Percentiles rank a stretch among this genome's conserved stretches.
Conservation (phyloP, 2,329 filamentous ascomycete genomes). For the Botryosphaeria dothidea region DNA sequence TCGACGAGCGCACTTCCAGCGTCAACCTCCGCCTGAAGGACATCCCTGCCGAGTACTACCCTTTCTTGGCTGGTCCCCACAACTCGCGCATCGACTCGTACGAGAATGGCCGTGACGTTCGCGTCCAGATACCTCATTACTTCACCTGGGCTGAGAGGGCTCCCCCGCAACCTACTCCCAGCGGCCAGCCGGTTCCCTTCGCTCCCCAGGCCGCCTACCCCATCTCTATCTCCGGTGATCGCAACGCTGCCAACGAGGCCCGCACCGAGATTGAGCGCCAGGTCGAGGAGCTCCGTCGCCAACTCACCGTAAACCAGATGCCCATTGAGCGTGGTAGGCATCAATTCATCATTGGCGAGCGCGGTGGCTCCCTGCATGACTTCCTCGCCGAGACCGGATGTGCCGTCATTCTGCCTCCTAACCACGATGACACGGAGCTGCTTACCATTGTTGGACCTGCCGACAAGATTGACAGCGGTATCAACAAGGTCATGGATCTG, state of each 20-base stretch:
- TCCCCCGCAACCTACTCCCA: conserved; percentile 61
- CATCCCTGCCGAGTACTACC: conserved; percentile 90
- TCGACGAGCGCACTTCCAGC: conserved; percentile 79
- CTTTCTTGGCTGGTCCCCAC: conserved; percentile 84
- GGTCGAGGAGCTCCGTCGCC: conserved; percentile 72
- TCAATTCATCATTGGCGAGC: conserved; percentile 90
- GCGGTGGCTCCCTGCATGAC: conserved; percentile 75
- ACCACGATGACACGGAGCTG: conserved; percentile 75
- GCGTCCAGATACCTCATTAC: conserved; percentile 80
- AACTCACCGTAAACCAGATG: conserved; percentile 75
- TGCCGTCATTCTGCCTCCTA: conserved; percentile 76
- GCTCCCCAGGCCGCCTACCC: conserved; percentile 70
- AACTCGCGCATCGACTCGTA: conserved; percentile 68
- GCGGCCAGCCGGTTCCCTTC: conserved; percentile 70
- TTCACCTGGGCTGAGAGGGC: conserved; percentile 70
- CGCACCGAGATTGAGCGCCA: conserved; percentile 79
- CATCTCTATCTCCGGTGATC: conserved; percentile 86
- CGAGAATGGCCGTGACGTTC: conserved; percentile 72
- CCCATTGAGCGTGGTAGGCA: conserved; percentile 84
- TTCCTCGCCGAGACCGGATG: conserved; percentile 93
- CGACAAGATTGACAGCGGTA: conserved; percentile 70
- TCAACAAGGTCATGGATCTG: conserved; percentile 84
- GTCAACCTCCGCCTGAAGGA: conserved; percentile 79
- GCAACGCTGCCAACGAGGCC: conserved; percentile 75
- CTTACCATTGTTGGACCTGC: conserved; percentile 82